Base-by-base conservation (phyloP, 345 rosid genomes). In the Salix udensis region DNA sequence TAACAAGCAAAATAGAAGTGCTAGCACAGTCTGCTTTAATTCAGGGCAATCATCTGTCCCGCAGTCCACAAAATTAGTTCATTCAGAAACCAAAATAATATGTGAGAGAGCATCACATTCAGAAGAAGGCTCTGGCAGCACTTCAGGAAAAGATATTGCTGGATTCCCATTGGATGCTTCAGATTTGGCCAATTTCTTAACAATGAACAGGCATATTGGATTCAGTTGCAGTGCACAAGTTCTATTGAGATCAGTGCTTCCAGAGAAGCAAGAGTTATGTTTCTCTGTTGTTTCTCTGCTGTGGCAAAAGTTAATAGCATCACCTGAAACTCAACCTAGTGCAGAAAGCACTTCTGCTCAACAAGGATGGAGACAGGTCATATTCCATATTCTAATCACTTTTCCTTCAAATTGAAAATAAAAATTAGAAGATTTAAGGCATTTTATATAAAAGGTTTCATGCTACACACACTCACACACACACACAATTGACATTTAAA, bases 301-400 rank as follows among this genome's bases (percentile, higher is more conserved):
- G 58, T 95, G 98, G 98, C 97, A 91, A 83, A 95, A 93, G 80
- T 81, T 95, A 82, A 89, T 95, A 67, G 94, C 91, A 64, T 87
- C 96, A 26, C 98, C 98, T 4, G 98, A 95, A 78, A 91, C 88
- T 73, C 97, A 91, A 82, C 97, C 90, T 36, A 86, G 87, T 53
- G 93, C 96, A 0, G 98, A 91, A 88, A 91, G 98, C 87, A 93
- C 97, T 67, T 95, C 98, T 44, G 98, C 98, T 44, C 98, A 89
- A 21, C 98, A 95, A 85, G 98, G 98, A 84, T 95, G 98, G 98
- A 88, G 96, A 91, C 98, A 95, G 97, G 98, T 95, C 84, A 79
- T 77, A 74, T 58, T 72, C 44, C 37, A 62, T 42, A 46, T 64
- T 53, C 69, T 50, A 40, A 18, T 62, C 64, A 58, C 28, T 58